Evolutionary conservation across 2,329 filamentous ascomycete genomes (phyloP).

Genomic region (Helicocarpus griseus): DNA sequence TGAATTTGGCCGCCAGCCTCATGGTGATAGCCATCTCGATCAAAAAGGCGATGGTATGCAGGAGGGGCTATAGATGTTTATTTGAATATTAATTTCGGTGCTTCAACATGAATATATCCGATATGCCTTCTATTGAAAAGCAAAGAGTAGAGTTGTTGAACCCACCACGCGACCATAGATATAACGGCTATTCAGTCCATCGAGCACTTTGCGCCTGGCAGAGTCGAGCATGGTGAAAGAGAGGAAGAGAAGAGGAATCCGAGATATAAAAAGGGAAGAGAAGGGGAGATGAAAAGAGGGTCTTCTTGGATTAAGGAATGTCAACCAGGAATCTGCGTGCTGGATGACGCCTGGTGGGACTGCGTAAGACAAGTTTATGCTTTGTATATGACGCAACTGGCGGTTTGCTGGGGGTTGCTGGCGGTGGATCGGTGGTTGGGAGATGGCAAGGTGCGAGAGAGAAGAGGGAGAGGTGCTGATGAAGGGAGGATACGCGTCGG

Average conservation of each 20-base stretch:
- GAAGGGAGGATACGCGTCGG: neutral
- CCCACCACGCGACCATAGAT: slow-evolving; percentile 37
- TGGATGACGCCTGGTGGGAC: neutral
- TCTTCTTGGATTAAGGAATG: no score
- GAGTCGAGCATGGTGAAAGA: slow-evolving; percentile 30
- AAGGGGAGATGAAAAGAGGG: no score
- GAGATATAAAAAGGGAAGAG: no score
- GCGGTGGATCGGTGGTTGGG: neutral
- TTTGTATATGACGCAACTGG: slow-evolving; percentile 2
- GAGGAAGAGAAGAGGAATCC: slow-evolving; percentile 13
- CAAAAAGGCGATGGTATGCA: slow-evolving; percentile 75
- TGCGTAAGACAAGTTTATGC: neutral
- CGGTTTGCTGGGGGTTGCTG: neutral
- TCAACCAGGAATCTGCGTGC: neutral
- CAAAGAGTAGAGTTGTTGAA: slow-evolving; percentile 3
- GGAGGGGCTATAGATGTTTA: slow-evolving; percentile 64
- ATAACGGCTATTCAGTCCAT: slow-evolving; percentile 38
- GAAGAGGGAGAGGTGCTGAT: neutral
- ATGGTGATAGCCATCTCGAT: slow-evolving; percentile 82
- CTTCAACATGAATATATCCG: neutral
- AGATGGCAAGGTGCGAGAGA: neutral
- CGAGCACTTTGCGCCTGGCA: slow-evolving; percentile 32
- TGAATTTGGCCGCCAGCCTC: slow-evolving; percentile 77
- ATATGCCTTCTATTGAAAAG: neutral
- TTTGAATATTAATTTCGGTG: neutral